These are phyloP conservation scores for Penicillium cataractarum DNA, from an alignment of 495 filamentous ascomycete genomes.

Conservation along the genomic window DNA sequence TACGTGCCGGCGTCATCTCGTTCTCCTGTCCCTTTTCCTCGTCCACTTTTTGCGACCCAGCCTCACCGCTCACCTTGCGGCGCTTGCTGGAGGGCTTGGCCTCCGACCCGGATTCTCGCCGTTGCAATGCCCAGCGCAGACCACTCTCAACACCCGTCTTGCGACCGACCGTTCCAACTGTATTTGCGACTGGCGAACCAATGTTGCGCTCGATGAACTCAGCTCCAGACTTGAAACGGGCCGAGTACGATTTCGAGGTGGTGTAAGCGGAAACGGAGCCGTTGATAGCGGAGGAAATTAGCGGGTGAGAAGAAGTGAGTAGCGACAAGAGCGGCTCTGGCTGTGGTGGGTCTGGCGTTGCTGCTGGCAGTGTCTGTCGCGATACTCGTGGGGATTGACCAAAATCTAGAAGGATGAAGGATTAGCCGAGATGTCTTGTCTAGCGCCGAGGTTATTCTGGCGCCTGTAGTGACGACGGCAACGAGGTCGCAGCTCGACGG, in stretches of 20 bases:
- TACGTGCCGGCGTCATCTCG: slow-evolving; percentile 17
- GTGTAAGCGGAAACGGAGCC: slow-evolving; percentile 80
- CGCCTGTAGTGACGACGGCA: background rate
- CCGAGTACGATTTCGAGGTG: slow-evolving; percentile 82
- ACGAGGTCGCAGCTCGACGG: background rate
- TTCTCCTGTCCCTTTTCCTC: slow-evolving; percentile 39
- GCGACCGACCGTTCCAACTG: slow-evolving; percentile 76
- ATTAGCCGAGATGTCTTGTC: slow-evolving; percentile 17
- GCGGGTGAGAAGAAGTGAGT: slow-evolving; percentile 76
- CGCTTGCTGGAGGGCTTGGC: slow-evolving; percentile 61
- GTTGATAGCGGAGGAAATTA: slow-evolving; percentile 78
- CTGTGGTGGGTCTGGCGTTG: slow-evolving; percentile 32
- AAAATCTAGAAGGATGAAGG: slow-evolving; percentile 29
- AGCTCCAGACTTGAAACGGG: slow-evolving; percentile 78
- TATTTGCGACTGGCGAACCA: slow-evolving; percentile 76
- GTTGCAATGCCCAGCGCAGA: slow-evolving; percentile 72
- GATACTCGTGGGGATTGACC: slow-evolving; percentile 39
- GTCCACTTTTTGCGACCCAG: slow-evolving; percentile 41
- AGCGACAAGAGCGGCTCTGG: slow-evolving; percentile 79
- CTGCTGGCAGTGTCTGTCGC: slow-evolving; percentile 28
- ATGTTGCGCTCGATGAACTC: slow-evolving; percentile 86
- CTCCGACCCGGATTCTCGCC: slow-evolving; percentile 43
- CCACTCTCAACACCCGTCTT: slow-evolving; percentile 83
- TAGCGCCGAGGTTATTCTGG: background rate
- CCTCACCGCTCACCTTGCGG: slow-evolving; percentile 56